Percentiles rank a stretch among this genome's conserved stretches.
phyloP scores from a whole-genome alignment of 129 eudicot genomes.

The carrot (Daucus carota) region DNA sequence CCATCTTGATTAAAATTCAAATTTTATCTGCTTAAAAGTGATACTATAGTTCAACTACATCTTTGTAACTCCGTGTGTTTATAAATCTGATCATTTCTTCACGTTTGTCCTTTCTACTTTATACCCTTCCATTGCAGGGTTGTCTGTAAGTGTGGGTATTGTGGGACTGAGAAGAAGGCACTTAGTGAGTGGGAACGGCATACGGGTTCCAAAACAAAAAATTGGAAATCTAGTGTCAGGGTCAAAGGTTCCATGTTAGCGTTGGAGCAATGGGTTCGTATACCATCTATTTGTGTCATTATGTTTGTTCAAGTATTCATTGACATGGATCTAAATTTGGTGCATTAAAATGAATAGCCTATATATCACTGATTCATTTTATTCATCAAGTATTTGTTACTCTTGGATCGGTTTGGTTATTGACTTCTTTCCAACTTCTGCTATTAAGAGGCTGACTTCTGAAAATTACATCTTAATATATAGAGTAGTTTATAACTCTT shows the following conservation, averaged over 20 bases:
- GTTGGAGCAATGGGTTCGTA: slow-evolving; percentile 81
- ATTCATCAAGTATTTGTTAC: too few relatives aligned
- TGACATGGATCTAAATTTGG: not conserved
- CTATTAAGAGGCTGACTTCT: too few relatives aligned
- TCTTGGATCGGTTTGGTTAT: too few relatives aligned
- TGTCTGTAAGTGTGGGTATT: slow-evolving; percentile 79
- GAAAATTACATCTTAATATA: too few relatives aligned
- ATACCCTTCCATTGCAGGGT: slow-evolving; percentile 33
- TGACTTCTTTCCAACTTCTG: too few relatives aligned
- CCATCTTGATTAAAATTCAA: not conserved
- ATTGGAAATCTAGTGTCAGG: slow-evolving; percentile 68
- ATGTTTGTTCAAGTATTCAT: not conserved
- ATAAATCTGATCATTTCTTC: not conserved
- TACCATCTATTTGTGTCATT: slow-evolving; percentile 14
- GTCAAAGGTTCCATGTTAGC: slow-evolving; percentile 65
- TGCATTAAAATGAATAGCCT: not conserved
- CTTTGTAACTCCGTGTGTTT: not conserved
- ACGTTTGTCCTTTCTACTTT: not conserved
- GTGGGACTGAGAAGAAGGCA: slow-evolving; percentile 65
- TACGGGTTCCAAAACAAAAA: slow-evolving; percentile 70
- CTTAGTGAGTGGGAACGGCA: slow-evolving; percentile 93
- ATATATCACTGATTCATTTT: too few relatives aligned
- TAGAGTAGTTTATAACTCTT: too few relatives aligned
- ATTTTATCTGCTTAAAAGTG: not conserved
- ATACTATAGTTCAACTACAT: not conserved